Conservation (phyloP, 2,329 filamentous ascomycete species). For the Penicillium sp. region DNA sequence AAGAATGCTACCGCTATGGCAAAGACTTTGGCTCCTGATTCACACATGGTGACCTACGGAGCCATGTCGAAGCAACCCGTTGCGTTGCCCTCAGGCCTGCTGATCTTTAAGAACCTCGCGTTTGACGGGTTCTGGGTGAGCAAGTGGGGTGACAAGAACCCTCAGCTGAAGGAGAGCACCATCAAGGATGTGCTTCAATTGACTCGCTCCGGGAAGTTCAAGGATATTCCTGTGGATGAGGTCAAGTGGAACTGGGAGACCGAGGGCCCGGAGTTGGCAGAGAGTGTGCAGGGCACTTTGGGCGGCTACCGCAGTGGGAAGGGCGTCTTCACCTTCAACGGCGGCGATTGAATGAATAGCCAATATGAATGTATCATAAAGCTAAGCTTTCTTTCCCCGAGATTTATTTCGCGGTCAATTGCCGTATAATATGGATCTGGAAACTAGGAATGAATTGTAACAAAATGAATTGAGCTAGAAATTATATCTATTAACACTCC, state of each 20-base stretch:
- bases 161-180: conserved; percentile 70
- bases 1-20: conserved; percentile 76
- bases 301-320: conserved; percentile 84
- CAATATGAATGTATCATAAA: not conserved
- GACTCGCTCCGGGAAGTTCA: conserved; percentile 72
- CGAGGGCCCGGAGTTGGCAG: conserved; percentile 63
- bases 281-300: conserved; percentile 77
- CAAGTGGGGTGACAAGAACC: conserved; percentile 76
- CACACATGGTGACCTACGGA: conserved; percentile 86
- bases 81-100: conserved; percentile 71
- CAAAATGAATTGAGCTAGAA: not conserved
- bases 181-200: conserved; percentile 80
- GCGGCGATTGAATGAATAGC: conserved; percentile 28
- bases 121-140: conserved; percentile 96
- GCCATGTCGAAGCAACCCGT: conserved; percentile 91
- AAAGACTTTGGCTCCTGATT: conserved; percentile 66
- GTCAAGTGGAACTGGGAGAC: conserved; percentile 82
- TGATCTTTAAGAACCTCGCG: conserved; percentile 90
- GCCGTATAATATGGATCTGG: not conserved
- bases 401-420: not conserved
- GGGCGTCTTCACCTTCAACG: conserved; percentile 79
- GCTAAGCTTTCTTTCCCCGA: not conserved
- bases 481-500: conserved; percentile 34
- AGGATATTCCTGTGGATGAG: conserved; percentile 77
- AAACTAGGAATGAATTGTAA: not conserved